phyloP scores from a whole-genome alignment of 495 filamentous ascomycete species.

The Annulohypoxylon bovei region DNA sequence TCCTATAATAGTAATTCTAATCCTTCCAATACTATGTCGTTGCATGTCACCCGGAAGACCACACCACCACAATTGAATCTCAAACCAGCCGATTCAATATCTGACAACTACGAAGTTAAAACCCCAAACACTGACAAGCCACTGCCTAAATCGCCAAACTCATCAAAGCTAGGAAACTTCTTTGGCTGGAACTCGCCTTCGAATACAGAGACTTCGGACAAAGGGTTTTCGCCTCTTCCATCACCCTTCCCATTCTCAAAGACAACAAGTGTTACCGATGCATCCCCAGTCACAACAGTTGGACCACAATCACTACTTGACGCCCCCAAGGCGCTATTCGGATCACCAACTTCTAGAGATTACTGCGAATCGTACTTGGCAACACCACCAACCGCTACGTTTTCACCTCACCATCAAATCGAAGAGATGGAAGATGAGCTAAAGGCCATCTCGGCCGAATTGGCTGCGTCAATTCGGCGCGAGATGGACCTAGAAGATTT shows the following conservation, averaged over 20 bases:
- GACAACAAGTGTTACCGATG: conserved; percentile 50
- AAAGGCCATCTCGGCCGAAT: conserved; percentile 88
- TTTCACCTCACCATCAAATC: conserved; percentile 54
- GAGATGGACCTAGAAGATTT: conserved; percentile 98
- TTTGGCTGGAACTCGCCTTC: conserved; percentile 64
- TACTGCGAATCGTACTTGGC: conserved; percentile 60
- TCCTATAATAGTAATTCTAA: conserved; percentile 42
- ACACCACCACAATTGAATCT: conserved; percentile 62
- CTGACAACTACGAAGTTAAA: conserved; percentile 41
- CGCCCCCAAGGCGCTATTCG: conserved; percentile 49
- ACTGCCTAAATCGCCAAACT: conserved; percentile 62
- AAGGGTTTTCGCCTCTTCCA: conserved; percentile 60
- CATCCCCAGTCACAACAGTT: conserved; percentile 51
- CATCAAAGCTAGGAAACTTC: conserved; percentile 61
- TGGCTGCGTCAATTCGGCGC: conserved; percentile 89
- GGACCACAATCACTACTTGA: conserved; percentile 50
- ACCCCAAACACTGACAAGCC: conserved; percentile 60
- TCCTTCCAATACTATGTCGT: conserved; percentile 53
- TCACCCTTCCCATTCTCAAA: conserved; percentile 56
- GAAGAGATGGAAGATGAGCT: conserved; percentile 93
- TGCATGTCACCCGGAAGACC: conserved; percentile 55
- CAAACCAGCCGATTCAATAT: conserved; percentile 45
- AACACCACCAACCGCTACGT: conserved; percentile 54
- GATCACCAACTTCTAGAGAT: conserved; percentile 43
- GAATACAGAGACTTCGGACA: conserved; percentile 60